These are phyloP conservation scores for Chaetomium fimeti DNA, from an alignment of 495 filamentous ascomycete genomes.

Conservation along the genomic window DNA sequence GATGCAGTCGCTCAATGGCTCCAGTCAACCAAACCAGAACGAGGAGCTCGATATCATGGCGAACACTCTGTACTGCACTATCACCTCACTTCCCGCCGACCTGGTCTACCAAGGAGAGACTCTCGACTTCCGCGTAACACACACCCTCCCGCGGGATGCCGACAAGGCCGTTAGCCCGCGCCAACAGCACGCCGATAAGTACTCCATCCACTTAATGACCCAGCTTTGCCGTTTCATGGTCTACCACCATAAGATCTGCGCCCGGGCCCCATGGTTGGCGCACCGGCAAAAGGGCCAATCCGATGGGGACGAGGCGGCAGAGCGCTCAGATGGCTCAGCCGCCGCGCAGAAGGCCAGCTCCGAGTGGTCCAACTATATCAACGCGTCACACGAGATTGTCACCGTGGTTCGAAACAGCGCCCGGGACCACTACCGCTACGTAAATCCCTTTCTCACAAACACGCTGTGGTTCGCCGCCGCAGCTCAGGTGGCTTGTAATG, in stretches of 20 bases:
- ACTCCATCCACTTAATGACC: not conserved
- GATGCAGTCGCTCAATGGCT: not conserved
- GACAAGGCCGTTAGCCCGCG: not conserved
- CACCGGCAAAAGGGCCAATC: not conserved
- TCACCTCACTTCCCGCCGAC: not conserved
- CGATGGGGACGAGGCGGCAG: not conserved
- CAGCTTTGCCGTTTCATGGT: constrained; percentile 12
- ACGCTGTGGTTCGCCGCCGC: constrained; percentile 10
- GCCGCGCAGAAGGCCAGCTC: not conserved
- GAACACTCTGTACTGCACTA: constrained; percentile 5
- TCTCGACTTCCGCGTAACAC: constrained; percentile 2
- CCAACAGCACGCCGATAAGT: constrained; percentile 5
- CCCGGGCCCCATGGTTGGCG: constrained; percentile 3
- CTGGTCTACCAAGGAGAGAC: constrained; percentile 8
- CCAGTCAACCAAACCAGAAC: not conserved
- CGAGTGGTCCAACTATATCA: constrained; percentile 8
- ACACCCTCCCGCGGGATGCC: not conserved
- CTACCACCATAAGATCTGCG: constrained; percentile 9
- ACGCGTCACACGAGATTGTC: constrained; percentile 7
- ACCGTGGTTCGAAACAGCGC: not conserved
- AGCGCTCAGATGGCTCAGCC: not conserved
- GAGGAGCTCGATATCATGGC: constrained; percentile 9
- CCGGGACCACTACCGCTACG: constrained; percentile 5
- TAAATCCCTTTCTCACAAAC: constrained; percentile 4
- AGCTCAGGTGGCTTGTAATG: not conserved